Evolutionary conservation across 2,329 filamentous ascomycete genomes (phyloP).

Genomic region (Pseudogymnoascus sp.): DNA sequence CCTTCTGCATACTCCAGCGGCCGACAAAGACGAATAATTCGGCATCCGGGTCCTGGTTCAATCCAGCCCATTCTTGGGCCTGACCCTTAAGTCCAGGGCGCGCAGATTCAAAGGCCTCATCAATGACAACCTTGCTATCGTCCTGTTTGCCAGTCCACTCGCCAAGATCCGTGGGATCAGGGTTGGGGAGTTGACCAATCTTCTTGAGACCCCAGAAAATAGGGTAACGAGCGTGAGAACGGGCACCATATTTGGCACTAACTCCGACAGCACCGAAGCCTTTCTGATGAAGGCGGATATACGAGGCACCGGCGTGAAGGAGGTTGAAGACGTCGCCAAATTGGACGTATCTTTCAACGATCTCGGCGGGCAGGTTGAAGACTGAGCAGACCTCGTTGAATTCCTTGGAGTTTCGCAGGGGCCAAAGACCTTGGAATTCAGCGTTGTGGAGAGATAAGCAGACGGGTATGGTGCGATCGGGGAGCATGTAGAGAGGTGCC

Average conservation of each 20-base stretch:
- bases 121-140: constrained; percentile 42
- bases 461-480: constrained; percentile 48
- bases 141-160: constrained; percentile 51
- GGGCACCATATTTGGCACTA: constrained; percentile 60
- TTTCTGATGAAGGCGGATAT: constrained; percentile 57
- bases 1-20: constrained; percentile 63
- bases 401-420: constrained; percentile 55
- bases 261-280: constrained; percentile 63
- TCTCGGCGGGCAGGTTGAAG: constrained; percentile 51
- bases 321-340: constrained; percentile 38
- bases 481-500: constrained; percentile 57
- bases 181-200: constrained; percentile 61
- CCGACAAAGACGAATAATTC: constrained; percentile 63
- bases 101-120: constrained; percentile 46
- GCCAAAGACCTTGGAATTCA: constrained; percentile 63
- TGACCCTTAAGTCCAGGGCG: constrained; percentile 49
- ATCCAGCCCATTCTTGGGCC: constrained; percentile 60
- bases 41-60: constrained; percentile 52
- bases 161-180: constrained; percentile 59
- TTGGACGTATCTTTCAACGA: constrained; percentile 35
- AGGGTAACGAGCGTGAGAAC: constrained; percentile 58
- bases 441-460: constrained; percentile 61
- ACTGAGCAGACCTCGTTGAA: constrained; percentile 56
- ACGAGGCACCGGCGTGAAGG: constrained; percentile 57
- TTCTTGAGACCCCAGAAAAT: constrained; percentile 61